Evolutionary conservation across 768 basidiomycete genomes (phyloP).

Genomic region (Tulasnella sp.): DNA sequence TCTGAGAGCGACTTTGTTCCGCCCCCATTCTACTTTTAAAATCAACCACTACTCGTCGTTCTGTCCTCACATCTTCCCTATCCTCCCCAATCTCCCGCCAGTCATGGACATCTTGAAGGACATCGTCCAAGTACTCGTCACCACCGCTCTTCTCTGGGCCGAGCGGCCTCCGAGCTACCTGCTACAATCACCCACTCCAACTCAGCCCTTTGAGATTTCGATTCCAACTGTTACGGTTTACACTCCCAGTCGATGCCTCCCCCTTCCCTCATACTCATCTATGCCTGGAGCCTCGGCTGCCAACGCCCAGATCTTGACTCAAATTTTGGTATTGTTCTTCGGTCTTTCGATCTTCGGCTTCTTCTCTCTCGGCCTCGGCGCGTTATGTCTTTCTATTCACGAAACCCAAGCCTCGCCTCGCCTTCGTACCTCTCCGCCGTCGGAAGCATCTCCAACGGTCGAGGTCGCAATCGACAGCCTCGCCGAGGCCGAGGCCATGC

Average conservation of each 20-base stretch:
- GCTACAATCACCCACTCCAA: neutral
- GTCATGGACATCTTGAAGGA: neutral
- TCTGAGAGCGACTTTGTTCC: neutral
- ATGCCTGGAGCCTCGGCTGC: neutral
- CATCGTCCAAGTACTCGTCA: neutral
- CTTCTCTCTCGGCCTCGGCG: neutral
- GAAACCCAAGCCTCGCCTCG: neutral
- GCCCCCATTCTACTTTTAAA: neutral
- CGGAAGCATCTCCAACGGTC: neutral
- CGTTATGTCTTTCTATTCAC: neutral
- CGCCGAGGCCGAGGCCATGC: neutral
- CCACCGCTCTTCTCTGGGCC: neutral
- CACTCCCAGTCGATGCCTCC: neutral
- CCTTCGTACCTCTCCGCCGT: neutral
- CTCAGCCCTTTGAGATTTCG: neutral
- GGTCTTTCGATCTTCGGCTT: neutral
- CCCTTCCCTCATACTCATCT: neutral
- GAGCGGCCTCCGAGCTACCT: neutral
- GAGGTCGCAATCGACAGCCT: neutral
- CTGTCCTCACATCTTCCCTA: neutral
- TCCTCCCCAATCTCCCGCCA: neutral
- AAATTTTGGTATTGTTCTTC: neutral
- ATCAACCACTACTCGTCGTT: neutral
- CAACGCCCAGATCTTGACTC: neutral
- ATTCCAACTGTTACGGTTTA: neutral